Evolutionary conservation across 164 flowering plant species (phyloP), one percentile per base, ranked within the genome.

Genomic region (Tinospora cordifolia): DNA sequence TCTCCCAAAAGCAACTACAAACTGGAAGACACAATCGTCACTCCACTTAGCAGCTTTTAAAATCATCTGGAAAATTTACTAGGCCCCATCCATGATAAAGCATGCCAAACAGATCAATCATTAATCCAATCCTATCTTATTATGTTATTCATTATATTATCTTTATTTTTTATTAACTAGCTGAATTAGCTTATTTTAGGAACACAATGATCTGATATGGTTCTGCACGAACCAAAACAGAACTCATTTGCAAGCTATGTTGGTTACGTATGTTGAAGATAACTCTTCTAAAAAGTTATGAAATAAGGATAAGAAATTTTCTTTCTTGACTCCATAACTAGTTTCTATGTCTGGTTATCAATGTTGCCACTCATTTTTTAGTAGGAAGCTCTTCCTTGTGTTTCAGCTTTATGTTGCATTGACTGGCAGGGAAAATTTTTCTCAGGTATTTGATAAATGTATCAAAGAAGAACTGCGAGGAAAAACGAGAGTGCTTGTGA

Each of bases 391-490:
- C 60, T 67, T 66, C 25, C 21, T 26, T 47, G 60, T n/a, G 60
- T 47, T 63, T 65, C 19, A 17, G 40, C 3, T 51, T 54, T 44
- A 8, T 38, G 19, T 36, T 75, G 44, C 44, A 36, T n/a, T 70
- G n/a, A 70, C 64, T 27, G 49, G 11, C 14, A 24, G 2, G 12
- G 65, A 47, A 36, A 26, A 36, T 8, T 34, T 65, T 71, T 62
- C 75, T 25, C 84, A 95, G 98, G 99, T 95, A 72, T 95, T 95
- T 75, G 98, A 92, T 51, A 88, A 79, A 73, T 95, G 99, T 78
- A 84, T 95, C 76, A 92, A 87, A 77, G 89, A 83, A 74, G 94
- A 92, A 80, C 77, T 95, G 64, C 80, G 81, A 72, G 86, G 88
- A 68, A 95, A 87, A 79, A 95, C 99, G 39, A 82, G 99, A 71